Evolutionary conservation across 2,329 filamentous ascomycete genomes (phyloP).

Genomic region (Pseudocercospora eumusae): DNA sequence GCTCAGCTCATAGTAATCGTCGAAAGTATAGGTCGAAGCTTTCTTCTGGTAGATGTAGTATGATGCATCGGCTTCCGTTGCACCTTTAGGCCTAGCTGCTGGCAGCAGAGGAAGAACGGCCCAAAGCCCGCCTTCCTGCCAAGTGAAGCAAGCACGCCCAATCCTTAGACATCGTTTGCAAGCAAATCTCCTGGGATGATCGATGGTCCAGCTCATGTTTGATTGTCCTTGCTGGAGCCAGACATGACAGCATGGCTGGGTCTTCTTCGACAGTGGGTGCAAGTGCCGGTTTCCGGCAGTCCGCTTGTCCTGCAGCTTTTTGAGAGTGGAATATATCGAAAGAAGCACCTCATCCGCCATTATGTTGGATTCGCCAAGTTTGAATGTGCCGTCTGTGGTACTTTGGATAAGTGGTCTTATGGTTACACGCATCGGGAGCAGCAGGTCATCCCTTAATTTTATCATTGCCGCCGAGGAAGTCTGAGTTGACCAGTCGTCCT

Average conservation of each 20-base stretch:
- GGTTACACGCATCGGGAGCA: background rate
- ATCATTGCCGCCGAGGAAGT: background rate
- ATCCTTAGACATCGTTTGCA: constrained; percentile 25
- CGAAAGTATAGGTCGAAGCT: background rate
- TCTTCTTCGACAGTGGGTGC: background rate
- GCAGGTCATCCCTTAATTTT: background rate
- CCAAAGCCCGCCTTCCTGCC: constrained; percentile 19
- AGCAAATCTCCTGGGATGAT: constrained; percentile 12
- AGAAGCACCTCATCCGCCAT: background rate
- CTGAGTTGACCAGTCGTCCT: background rate
- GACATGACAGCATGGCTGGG: constrained; percentile 3
- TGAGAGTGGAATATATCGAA: background rate
- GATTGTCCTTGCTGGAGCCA: constrained; percentile 4
- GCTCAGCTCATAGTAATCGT: background rate
- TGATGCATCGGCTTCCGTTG: background rate
- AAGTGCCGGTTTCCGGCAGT: background rate
- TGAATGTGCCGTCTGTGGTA: background rate
- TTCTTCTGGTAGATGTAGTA: constrained; percentile 8
- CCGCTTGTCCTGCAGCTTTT: background rate
- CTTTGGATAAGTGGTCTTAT: background rate
- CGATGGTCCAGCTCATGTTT: constrained; percentile 17
- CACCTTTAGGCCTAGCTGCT: background rate
- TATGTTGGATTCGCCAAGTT: background rate
- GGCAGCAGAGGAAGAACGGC: constrained; percentile 21
- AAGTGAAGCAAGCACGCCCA: constrained; percentile 20